phyloP scores from a whole-genome alignment of 352 stramenopile genomes.

The Saprolegnia parasitica region DNA sequence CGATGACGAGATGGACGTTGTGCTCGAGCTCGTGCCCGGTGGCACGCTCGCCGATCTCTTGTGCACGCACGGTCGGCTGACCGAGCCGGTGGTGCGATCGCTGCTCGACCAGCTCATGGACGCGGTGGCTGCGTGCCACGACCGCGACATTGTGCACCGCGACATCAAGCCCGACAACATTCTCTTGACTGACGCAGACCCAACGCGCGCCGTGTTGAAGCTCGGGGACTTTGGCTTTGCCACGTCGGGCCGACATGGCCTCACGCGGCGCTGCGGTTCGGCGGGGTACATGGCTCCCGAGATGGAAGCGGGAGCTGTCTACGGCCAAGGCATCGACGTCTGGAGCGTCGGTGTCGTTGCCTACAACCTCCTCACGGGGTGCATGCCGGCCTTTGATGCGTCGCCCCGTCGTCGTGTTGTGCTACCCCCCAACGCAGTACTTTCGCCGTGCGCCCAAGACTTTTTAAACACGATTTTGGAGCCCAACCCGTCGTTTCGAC shows the following conservation, averaged over 20 bases:
- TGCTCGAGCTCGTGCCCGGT: neutral
- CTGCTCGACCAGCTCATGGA: neutral
- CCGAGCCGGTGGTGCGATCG: neutral
- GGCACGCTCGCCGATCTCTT: neutral
- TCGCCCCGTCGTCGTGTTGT: too few relatives aligned
- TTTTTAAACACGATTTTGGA: too few relatives aligned
- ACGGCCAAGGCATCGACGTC: neutral
- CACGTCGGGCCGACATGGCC: neutral
- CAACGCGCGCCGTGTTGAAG: conserved; percentile 7
- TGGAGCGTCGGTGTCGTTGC: neutral
- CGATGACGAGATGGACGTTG: neutral
- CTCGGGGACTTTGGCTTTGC: conserved; percentile 31
- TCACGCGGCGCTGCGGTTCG: neutral
- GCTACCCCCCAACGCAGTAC: too few relatives aligned
- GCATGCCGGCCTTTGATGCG: neutral
- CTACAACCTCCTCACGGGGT: neutral
- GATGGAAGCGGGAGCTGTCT: neutral
- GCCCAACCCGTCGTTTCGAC: too few relatives aligned
- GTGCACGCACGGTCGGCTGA: neutral
- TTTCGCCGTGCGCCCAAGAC: too few relatives aligned
- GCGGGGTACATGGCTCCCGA: neutral
- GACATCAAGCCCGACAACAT: conserved; percentile 37
- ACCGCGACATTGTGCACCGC: conserved; percentile 26
- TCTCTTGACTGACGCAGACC: conserved; percentile 3
- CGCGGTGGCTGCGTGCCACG: neutral